Base-by-base conservation (phyloP, 768 basidiomycete species). In the Candolleomyces eurysporus region DNA sequence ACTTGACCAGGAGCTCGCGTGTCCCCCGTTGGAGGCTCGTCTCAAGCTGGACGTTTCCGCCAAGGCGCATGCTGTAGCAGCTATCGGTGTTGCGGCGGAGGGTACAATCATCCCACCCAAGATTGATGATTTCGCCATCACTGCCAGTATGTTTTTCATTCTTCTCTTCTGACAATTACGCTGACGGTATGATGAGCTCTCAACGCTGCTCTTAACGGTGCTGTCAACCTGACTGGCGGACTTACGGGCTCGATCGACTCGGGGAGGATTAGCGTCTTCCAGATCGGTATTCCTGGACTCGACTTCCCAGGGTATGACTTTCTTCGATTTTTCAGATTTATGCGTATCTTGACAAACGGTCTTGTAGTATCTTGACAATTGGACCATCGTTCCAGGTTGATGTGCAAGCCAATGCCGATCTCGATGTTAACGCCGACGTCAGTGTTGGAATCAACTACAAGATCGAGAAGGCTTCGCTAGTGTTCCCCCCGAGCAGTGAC, bases 331-430 rank as follows among this genome's bases (percentile, higher is more conserved):
- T 32, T 14, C 17, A 49, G 11, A 26, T n/a, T 60, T 4, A 49
- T 22, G 58, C n/a, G 30, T 17, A 46, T 45, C 40, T 13, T 52
- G 5, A 13, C 26, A 26, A 26, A 26, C 26, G 26, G 26, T 26
- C 26, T 45, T 19, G 3, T 54, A 82, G 82, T 4, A 74, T 85
- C 52, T 64, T 85, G 39, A 75, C 74, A 13, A 64, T 85, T 30
- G 84, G 83, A 0, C 83, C 83, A 4, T 72, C 77, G 0, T 81
- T 84, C 71, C 64, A 75, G 45, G 70, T 85, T 60, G 71, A 76
- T 31, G 79, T 71, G 3, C 69, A 75, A 57, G 75, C 73, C 0
- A 72, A 59, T 9, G 76, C 76, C 5, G 64, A 57, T 1, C 65
- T 82, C 17, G 74, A 78, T 46, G 61, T 80, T 11, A 69, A 75